Conservation (phyloP, 257 asterid genomes). For the Solanum peruvianum region DNA sequence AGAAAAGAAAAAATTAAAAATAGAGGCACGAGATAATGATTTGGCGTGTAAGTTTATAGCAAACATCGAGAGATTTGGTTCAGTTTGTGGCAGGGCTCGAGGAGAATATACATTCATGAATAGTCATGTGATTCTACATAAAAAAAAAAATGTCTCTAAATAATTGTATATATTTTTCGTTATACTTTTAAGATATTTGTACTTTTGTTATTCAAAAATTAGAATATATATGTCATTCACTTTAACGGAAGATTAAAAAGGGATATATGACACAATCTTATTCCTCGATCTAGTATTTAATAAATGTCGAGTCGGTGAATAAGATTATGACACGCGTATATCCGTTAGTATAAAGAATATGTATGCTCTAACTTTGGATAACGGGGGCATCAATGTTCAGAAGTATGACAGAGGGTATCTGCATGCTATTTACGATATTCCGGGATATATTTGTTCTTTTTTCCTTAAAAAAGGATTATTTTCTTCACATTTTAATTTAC, state of each 20-base stretch:
- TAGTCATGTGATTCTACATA: neutral
- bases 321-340: neutral
- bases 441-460: neutral
- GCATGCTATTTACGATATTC: no score
- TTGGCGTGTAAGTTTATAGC: slow-evolving; percentile 61
- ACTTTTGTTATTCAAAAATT: fast-evolving
- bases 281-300: no score
- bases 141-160: no score
- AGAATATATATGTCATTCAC: no score
- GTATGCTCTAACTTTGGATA: no score
- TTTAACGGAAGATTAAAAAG: neutral
- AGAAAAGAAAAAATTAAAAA: neutral
- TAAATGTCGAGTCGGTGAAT: no score
- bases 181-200: no score
- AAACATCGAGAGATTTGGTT: slow-evolving; percentile 40
- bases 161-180: no score
- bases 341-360: neutral
- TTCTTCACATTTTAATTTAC: neutral
- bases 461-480: neutral
- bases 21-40: slow-evolving; percentile 51
- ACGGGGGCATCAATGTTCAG: no score
- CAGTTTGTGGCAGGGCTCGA: slow-evolving; percentile 55
- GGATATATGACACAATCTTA: fast-evolving
- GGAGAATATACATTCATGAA: slow-evolving; percentile 25
- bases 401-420: neutral